Evolutionary conservation across 164 flowering plant genomes (phyloP), one percentile per base, ranked within the genome.

Genomic region (Umbilicus rupestris): DNA sequence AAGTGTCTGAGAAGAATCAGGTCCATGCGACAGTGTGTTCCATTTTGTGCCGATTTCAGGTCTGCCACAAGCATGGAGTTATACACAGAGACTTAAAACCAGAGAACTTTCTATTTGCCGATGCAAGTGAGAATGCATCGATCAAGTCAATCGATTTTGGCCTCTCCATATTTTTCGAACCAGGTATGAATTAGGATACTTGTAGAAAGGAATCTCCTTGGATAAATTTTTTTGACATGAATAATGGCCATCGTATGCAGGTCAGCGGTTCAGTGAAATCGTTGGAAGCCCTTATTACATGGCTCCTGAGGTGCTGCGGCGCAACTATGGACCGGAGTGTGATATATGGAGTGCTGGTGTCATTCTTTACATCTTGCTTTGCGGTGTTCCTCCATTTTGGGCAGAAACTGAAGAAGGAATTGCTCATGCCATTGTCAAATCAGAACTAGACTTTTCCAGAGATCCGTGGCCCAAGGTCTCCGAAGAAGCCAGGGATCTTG

Each of bases 311-410:
- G 88, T 90, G 4, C 73, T 91, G 10, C 71, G 82, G 68, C 81
- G 96, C 1, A 79, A 85, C 63, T 87, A 91, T 71, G 90, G 93
- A 59, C 85, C 80, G 17, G 88, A 91, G 77, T 66, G 83, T 58
- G 97, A 91, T 78, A 72, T 90, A 7, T 90, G 97, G 95, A 90
- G 92, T 69, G 84, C 89, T 3, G 95, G 92, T 20, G 85, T 88
- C 67, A 90, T 90, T 62, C 88, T 90, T 14, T 88, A 90, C 59
- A 88, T 90, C 46, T 74, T 90, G 68, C 80, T 90, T 14, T 90
- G 92, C 67, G 92, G 97, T 37, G 91, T 90, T 67, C 95, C 95
- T 59, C 97, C 97, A 29, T 88, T 90, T 72, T 90, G 97, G 97
- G 97, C 92, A 93, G 98, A 87, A 74, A 80, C 86, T 26, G 97